phyloP scores from a whole-genome alignment of 352 stramenopile species.

The Phytopythium vexans region DNA sequence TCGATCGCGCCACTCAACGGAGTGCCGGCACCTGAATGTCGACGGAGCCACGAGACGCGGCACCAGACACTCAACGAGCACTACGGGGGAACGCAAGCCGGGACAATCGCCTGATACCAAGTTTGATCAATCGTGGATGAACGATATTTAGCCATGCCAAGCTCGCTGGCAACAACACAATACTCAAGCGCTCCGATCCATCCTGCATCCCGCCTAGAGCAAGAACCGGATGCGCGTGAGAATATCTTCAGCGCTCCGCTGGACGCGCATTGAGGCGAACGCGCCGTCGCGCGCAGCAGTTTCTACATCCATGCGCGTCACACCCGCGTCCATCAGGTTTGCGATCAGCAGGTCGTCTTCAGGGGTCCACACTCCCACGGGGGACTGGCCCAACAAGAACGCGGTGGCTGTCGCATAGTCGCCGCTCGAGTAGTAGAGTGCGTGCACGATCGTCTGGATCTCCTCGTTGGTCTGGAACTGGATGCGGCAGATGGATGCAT shows the following conservation, averaged over 20 bases:
- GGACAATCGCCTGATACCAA: no score
- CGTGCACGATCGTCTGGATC: slow-evolving; percentile 23
- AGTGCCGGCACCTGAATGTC: slow-evolving; percentile 2
- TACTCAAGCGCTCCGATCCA: neutral
- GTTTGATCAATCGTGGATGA: no score
- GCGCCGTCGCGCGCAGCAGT: slow-evolving; percentile 23
- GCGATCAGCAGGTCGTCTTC: slow-evolving; percentile 49
- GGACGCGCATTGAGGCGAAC: slow-evolving; percentile 37
- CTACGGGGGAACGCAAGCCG: no score
- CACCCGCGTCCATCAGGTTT: slow-evolving; percentile 15
- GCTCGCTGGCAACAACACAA: neutral
- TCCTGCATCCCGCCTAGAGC: slow-evolving; percentile 28
- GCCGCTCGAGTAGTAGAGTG: slow-evolving; percentile 41
- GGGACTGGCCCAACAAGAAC: slow-evolving; percentile 32
- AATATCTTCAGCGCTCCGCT: slow-evolving; percentile 36
- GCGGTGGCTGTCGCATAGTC: slow-evolving; percentile 18
- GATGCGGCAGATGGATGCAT: slow-evolving; percentile 26
- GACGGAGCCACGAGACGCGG: neutral
- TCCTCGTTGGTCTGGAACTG: slow-evolving; percentile 30
- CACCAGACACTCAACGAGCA: no score
- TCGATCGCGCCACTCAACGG: slow-evolving; percentile 5
- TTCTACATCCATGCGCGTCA: slow-evolving; percentile 12
- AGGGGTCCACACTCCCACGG: slow-evolving; percentile 38
- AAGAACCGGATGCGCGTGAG: slow-evolving; percentile 53
- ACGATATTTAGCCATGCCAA: no score